Evolutionary conservation across 345 rosid species (phyloP).

Genomic region (Pistacia atlantica): DNA sequence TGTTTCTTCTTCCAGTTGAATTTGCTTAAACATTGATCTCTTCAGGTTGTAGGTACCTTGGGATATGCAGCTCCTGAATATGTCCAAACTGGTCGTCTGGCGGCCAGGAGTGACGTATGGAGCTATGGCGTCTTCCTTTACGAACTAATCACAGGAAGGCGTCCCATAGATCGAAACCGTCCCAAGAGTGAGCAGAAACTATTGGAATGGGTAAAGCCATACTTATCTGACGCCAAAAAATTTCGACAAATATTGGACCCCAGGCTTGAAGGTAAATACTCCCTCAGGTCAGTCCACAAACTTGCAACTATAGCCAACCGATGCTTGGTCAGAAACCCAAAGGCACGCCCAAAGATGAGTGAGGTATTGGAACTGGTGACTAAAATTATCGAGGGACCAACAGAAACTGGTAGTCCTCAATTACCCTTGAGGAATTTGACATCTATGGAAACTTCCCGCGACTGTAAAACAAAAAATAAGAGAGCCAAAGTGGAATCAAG

Average conservation of each 20-base stretch:
- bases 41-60: constrained; percentile 88
- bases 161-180: constrained; percentile 73
- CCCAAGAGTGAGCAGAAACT: constrained; percentile 88
- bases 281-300: constrained; percentile 54
- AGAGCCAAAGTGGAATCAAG: constrained; percentile 38
- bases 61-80: constrained; percentile 97
- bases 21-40: constrained; percentile 10
- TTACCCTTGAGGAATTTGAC: constrained; percentile 39
- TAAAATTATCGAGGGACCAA: constrained; percentile 46
- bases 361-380: constrained; percentile 78
- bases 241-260: constrained; percentile 68
- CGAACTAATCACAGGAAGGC: constrained; percentile 88
- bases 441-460: constrained; percentile 26
- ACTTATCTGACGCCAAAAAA: constrained; percentile 57
- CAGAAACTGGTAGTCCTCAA: constrained; percentile 37
- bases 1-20: neutral
- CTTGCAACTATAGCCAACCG: constrained; percentile 70
- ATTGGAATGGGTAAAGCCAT: constrained; percentile 83
- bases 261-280: constrained; percentile 58
- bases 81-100: constrained; percentile 78
- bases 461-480: constrained; percentile 29
- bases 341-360: constrained; percentile 89
- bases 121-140: constrained; percentile 92
- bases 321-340: constrained; percentile 71
- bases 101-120: constrained; percentile 88